Evolutionary conservation across 1,284 basidiomycete species (phyloP), one percentile per base, ranked within the genome.

Genomic region (Moesziomyces sp.): DNA sequence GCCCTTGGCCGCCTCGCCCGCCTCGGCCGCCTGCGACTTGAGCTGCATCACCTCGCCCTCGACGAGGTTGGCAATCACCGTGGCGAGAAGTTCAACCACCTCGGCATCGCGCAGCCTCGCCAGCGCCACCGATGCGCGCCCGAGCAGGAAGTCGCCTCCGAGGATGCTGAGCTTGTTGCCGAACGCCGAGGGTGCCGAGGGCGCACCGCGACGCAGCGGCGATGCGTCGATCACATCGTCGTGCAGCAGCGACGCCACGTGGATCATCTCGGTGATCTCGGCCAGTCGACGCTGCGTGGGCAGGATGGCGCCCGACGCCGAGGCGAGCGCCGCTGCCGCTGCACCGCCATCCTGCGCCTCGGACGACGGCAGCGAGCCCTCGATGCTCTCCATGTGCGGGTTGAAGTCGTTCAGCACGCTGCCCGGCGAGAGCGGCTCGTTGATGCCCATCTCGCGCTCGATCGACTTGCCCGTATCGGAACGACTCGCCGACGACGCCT

Each of bases 231-330:
- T 91, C 52, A 99, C 94, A 79, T 94, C 93, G 88, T 99, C 94
- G 84, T 99, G 97, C 18, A 99, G 87, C 8, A 97, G 88, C 1
- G 93, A 96, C 30, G 97, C 96, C 71, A 97, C 93, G 84, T 99
- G 95, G 68, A 99, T 94, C 94, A 99, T 97, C 85, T 99, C 97
- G 52, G 94, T 91, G 60, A 99, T 97, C 82, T 96, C 93, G 2
- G 96, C 96, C 24, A 99, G 89, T 30, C 96, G 90, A 24, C 92
- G 86, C 85, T 99, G 96, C 0, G 93, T 92, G 8, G 96, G 93
- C 9, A 98, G 88, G 44, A 83, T 80, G 35, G 69, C 61, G 24
- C 72, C 59, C 0, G 65, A 49, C 5, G 72, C 52, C 13, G 58
- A 59, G 0, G 58, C 45, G 5, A 63, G 52, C 18, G 58, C 55